A percentile compares a stretch with the other conserved stretches of the same genome.
Evolutionary conservation across 2,329 filamentous ascomycete species (phyloP).

Genomic region (Zasmidium angulare): DNA sequence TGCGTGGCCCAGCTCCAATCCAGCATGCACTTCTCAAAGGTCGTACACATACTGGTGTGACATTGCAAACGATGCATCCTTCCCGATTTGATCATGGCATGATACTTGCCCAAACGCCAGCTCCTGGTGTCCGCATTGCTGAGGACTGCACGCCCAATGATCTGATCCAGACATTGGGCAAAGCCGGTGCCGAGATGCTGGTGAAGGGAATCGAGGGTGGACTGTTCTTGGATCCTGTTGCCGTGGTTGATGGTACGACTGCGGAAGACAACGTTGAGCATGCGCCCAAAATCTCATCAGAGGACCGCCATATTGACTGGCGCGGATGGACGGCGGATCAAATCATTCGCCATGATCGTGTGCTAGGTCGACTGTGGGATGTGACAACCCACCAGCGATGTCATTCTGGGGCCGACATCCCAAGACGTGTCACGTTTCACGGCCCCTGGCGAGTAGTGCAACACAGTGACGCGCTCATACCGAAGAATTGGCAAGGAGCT

Average conservation of each 20-base stretch:
- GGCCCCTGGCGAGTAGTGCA: conserved; percentile 23
- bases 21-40: conserved; percentile 75
- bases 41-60: conserved; percentile 67
- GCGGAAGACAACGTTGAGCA: conserved; percentile 41
- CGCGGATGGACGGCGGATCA: conserved; percentile 52
- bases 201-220: conserved; percentile 62
- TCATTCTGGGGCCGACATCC: conserved; percentile 1
- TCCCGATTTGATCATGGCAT: conserved; percentile 74
- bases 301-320: conserved; percentile 65
- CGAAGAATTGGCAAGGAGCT: too few species aligned
- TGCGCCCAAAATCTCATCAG: conserved; percentile 71
- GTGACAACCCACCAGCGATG: conserved; percentile 30
- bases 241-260: conserved; percentile 13
- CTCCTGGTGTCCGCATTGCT: conserved; percentile 55
- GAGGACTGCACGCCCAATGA: conserved; percentile 47
- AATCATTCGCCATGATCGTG: conserved; percentile 57
- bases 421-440: conserved; percentile 23
- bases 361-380: conserved; percentile 69
- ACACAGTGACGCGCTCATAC: neutral
- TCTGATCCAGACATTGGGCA: conserved; percentile 59
- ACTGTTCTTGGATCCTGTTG: conserved; percentile 62
- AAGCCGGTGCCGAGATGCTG: conserved; percentile 69
- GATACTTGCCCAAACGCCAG: conserved; percentile 66
- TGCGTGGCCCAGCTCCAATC: conserved; percentile 82
- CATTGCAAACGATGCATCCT: conserved; percentile 82